Conservation (phyloP, 2,329 filamentous ascomycete species). For the Mariannaea elegans region DNA sequence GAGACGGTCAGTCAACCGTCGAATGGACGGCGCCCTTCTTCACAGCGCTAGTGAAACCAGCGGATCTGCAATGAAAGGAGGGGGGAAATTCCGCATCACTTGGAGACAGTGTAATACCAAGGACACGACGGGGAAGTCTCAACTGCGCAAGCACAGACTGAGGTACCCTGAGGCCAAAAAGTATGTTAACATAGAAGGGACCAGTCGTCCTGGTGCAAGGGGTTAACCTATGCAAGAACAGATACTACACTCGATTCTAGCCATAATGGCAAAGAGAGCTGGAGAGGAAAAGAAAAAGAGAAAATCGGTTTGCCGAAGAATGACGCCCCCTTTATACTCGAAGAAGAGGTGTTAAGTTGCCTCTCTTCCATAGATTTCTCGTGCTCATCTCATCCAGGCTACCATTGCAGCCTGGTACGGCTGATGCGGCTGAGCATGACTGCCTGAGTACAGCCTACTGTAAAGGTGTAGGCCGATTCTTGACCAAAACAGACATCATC, state of each 20-base stretch:
- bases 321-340: conserved; percentile 21
- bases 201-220: conserved; percentile 26
- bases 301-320: not conserved
- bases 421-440: not conserved
- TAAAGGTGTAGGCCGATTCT: no score
- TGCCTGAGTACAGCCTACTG: no score
- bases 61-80: conserved; percentile 35
- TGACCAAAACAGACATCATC: no score
- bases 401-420: not conserved
- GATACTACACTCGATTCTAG: conserved; percentile 41
- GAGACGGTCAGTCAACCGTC: not conserved
- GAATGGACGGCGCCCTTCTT: conserved; percentile 28
- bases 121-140: conserved; percentile 29
- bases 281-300: conserved; percentile 21
- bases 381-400: not conserved
- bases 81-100: conserved; percentile 27
- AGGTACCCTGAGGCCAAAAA: conserved; percentile 32
- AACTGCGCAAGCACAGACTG: conserved; percentile 30
- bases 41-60: conserved; percentile 34
- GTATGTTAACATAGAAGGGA: conserved; percentile 9
- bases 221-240: conserved; percentile 40
- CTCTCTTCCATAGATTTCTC: not conserved
- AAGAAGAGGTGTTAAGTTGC: no score
- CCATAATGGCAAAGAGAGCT: conserved; percentile 36
- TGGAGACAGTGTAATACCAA: conserved; percentile 41